Base-by-base conservation (phyloP, 495 filamentous ascomycete species). In the Bryoglossum gracile region DNA sequence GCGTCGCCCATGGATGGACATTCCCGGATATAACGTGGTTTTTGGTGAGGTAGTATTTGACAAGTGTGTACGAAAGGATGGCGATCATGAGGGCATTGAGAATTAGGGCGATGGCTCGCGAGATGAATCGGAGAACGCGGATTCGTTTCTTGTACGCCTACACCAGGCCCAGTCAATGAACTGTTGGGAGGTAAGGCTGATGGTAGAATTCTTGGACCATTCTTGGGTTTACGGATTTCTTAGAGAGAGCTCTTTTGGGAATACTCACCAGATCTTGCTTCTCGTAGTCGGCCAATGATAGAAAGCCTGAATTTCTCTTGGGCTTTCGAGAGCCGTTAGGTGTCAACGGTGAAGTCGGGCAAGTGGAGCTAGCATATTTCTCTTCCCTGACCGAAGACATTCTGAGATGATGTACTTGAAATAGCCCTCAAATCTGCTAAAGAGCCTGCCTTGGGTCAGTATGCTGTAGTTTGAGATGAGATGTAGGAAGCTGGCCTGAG, bases 111-210 rank as follows among this genome's bases (percentile, higher is more conserved):
- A 50, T 8, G 11, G 43, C 9, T 21, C 54, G 43, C 14, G 44
- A 34, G 8, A 57, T 16, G 39, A 57, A 53, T 4, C 54, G 54
- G 0, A 57, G 28, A 17, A 57, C 46, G 2, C 54, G 49, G 14
- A 57, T 57, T 10, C 25, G 34, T 4, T 26, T 33, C 43, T 57
- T 57, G 37, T 45, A 46, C 30, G 24, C 33, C 54, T 55, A 18
- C 16, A 9, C 19, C 3, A 23, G 40, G 16, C 6, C 23, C 5
- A 40, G 37, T 40, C 9, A 10, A 25, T 16, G 16, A 5, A 23
- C 25, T 22, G 10, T 19, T 26, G 30, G 18, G 3, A 37, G 16
- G 43, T 41, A 25, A 18, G 16, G 23, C 10, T 21, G 6, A 22
- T 19, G 48, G 19, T 43, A n/a, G 23, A 3, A 26, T n/a, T n/a